Evolutionary conservation across 306 rosid species (phyloP), one percentile per base, ranked within the genome.

Genomic region (Geum urbanum): DNA sequence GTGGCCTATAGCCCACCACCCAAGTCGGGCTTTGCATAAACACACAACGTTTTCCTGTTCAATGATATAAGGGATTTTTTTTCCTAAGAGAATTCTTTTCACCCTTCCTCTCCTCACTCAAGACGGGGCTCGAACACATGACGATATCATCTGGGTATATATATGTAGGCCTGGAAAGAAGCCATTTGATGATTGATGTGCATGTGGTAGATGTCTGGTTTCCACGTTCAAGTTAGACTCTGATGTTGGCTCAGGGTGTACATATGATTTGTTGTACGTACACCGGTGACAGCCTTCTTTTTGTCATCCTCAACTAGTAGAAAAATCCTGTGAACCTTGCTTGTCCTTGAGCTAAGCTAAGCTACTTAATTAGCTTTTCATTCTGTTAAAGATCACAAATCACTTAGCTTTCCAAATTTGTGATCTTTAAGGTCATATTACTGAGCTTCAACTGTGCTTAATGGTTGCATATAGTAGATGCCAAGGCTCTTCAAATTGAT

Each of bases 251-350:
- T 35, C 65, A 37, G 14, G 24, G 14, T 58, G 12, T 60, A 60
- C 63, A 32, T 0, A 7, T 37, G 65, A 60, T 15, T 60, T 60
- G 22, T 11, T 32, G 10, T 32, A 32, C 64, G 64, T 7, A 60
- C 22, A 14, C 16, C 8, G n/a, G 3, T 37, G 46, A 37, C 65
- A 37, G 65, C 16, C 13, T 40, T 58, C 1, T 35, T 63, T 58
- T 43, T 74, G 53, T 24, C 61, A 55, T 54, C 59, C 51, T 35
- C 1, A 65, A 20, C 20, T 32, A 65, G 66, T 54, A 74, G 43
- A 41, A 54, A 54, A 45, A 15, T 16, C 60, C 61, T 50, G 60
- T 67, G 47, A 67, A n/a, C 59, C 16, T 3, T 37, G 16, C 70
- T 49, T 32, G 72, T 67, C 71, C 60, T 12, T 50, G 59, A 50